phyloP scores from a whole-genome alignment of 1,139 yeast genomes.

The Scheffersomyces parashehatae region DNA sequence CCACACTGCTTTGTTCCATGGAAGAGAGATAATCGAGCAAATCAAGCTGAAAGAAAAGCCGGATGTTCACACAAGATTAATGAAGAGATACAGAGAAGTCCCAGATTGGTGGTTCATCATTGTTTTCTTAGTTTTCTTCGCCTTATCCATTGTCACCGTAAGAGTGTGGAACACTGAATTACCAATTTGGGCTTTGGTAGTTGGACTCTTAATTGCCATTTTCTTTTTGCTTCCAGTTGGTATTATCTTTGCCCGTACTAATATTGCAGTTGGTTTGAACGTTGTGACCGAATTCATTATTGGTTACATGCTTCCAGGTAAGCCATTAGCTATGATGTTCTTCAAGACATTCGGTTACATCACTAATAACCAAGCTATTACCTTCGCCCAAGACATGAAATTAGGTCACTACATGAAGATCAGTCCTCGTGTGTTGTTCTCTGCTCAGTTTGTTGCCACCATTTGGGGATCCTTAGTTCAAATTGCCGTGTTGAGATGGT shows the following conservation, averaged over 20 bases:
- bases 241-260: conserved; percentile 41
- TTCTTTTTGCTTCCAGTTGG: conserved; percentile 46
- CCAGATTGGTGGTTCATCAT: conserved; percentile 69
- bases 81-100: conserved; percentile 57
- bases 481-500: conserved; percentile 47
- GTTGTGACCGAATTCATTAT: conserved; percentile 47
- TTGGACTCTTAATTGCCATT: conserved; percentile 42
- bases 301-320: conserved; percentile 51
- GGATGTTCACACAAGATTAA: conserved; percentile 65
- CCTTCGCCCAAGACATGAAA: conserved; percentile 55
- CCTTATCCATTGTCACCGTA: conserved; percentile 38
- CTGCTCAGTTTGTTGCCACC: conserved; percentile 48
- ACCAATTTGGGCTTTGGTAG: conserved; percentile 40
- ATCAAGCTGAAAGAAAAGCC: conserved; percentile 45
- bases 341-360: conserved; percentile 51
- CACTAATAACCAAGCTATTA: conserved; percentile 56
- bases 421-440: conserved; percentile 47
- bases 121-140: conserved; percentile 42
- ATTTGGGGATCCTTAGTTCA: conserved; percentile 48
- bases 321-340: conserved; percentile 49
- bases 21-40: conserved; percentile 50
- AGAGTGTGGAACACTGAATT: conserved; percentile 46
- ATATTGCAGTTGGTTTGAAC: conserved; percentile 47
- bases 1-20: conserved; percentile 58
- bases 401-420: conserved; percentile 57